Conservation (phyloP, 495 filamentous ascomycete species). For the Rhizodiscina lignyota region DNA sequence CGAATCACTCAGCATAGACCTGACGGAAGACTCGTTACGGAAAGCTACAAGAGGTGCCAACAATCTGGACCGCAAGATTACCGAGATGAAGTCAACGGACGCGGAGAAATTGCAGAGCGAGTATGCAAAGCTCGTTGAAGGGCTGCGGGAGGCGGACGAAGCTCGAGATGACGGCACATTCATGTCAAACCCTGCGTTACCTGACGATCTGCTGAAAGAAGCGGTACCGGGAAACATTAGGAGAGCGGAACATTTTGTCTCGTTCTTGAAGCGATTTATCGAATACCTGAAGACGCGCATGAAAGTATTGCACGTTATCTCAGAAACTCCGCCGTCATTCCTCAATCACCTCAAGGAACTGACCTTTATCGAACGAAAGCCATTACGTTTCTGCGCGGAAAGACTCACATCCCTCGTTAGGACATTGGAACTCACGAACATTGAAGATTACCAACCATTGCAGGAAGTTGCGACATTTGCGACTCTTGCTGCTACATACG, state of each 20-base stretch:
- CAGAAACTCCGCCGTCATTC: conserved; percentile 90
- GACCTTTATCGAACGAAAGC: conserved; percentile 95
- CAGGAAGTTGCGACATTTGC: conserved; percentile 98
- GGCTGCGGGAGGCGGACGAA: conserved; percentile 72
- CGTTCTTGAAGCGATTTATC: conserved; percentile 89
- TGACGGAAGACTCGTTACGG: conserved; percentile 83
- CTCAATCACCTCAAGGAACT: conserved; percentile 84
- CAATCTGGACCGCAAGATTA: conserved; percentile 78
- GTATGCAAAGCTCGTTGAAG: conserved; percentile 90
- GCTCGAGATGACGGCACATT: conserved; percentile 85
- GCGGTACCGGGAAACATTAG: conserved; percentile 94
- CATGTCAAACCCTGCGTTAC: conserved; percentile 83
- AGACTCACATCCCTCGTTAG: conserved; percentile 86
- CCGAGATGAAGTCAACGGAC: conserved; percentile 83
- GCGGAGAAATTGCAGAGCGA: conserved; percentile 85
- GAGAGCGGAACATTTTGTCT: conserved; percentile 88
- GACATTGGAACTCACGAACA: conserved; percentile 89
- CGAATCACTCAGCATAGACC: conserved; percentile 88
- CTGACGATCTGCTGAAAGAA: conserved; percentile 74
- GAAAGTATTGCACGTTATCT: conserved; percentile 94
- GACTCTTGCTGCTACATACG: conserved; percentile 93
- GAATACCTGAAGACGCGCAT: conserved; percentile 98
- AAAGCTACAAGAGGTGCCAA: conserved; percentile 77
- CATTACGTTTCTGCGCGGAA: conserved; percentile 88
- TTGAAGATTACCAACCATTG: conserved; percentile 91